Evolutionary conservation across 805 yeast genomes (phyloP), one percentile per base, ranked within the genome.

Genomic region (Alloascoidea hylecoeti): DNA sequence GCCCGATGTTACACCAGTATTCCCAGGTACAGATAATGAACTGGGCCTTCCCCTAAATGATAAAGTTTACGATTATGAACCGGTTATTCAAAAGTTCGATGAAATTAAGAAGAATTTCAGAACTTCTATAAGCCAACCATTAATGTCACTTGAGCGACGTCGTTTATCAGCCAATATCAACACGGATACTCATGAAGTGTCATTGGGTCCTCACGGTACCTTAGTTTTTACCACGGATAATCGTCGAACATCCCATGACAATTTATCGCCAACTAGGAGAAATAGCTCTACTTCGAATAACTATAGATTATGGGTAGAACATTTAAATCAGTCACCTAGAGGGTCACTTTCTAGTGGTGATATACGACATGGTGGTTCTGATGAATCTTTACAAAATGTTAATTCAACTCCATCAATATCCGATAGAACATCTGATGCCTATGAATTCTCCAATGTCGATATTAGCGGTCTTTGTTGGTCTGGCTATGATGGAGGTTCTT

Each of bases 391-490:
- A 9, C 30, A 9, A 23, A 23, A 23, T 23, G 13, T 9, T 23
- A 9, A 23, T 23, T 23, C 30, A n/a, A n/a, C 30, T 23, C 13
- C 30, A 9, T 9, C 13, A 9, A 9, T 9, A 9, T 23, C 13
- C n/a, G 30, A 23, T 23, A n/a, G 30, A 9, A 9, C 9, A 9
- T 23, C 13, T 23, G 30, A 23, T 23, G 30, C 30, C 9, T 23
- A 23, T 23, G 13, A 23, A n/a, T 23, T 9, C 30, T 23, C 30
- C 30, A 23, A 23, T n/a, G n/a, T n/a, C 30, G 30, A 23, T n/a
- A 23, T 78, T 5, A 61, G 72, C 14, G 88, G 88, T 1, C 50
- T 79, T 41, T 78, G 73, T 40, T 69, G 81, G 69, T 55, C 69
- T 35, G 64, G 63, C 35, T 67, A 64, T 43, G 52, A 54, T 14